phyloP scores from a whole-genome alignment of 2,329 filamentous ascomycete species.

The Nakataea oryzae region DNA sequence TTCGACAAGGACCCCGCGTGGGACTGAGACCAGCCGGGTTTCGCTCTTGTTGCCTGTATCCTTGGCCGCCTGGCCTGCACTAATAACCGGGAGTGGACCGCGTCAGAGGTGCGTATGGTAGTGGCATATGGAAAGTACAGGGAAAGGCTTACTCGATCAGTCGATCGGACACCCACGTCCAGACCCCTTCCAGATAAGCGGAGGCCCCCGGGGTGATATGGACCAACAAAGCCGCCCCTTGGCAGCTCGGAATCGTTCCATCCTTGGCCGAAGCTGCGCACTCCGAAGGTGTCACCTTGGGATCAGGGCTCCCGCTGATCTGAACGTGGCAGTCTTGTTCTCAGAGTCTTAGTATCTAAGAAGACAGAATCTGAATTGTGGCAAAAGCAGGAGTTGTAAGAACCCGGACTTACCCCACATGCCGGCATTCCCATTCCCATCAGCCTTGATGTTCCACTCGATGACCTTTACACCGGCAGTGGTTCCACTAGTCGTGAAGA shows the following conservation, averaged over 20 bases:
- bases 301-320: slow-evolving; percentile 61
- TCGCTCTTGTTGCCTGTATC: slow-evolving; percentile 8
- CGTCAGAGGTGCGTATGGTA: not conserved
- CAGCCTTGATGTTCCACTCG: slow-evolving; percentile 56
- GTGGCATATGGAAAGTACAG: not conserved
- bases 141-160: slow-evolving; percentile 1
- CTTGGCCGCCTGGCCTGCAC: not conserved
- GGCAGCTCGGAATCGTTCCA: slow-evolving; percentile 41
- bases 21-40: slow-evolving; percentile 19
- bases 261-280: slow-evolving; percentile 36
- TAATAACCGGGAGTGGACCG: not conserved
- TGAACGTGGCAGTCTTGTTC: slow-evolving; percentile 52
- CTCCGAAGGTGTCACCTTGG: slow-evolving; percentile 48
- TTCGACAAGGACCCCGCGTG: slow-evolving; percentile 20
- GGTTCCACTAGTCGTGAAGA: slow-evolving; percentile 55
- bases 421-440: slow-evolving; percentile 26
- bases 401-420: slow-evolving; percentile 7
- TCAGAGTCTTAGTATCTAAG: not conserved
- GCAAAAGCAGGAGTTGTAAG: not conserved
- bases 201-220: slow-evolving; percentile 32
- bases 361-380: not conserved
- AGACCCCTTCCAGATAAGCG: slow-evolving; percentile 42
- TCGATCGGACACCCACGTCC: slow-evolving; percentile 62
- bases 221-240: slow-evolving; percentile 44
- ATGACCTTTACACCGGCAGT: slow-evolving; percentile 62